Evolutionary conservation across 2,329 filamentous ascomycete species (phyloP).

Genomic region (Lomentospora prolificans): DNA sequence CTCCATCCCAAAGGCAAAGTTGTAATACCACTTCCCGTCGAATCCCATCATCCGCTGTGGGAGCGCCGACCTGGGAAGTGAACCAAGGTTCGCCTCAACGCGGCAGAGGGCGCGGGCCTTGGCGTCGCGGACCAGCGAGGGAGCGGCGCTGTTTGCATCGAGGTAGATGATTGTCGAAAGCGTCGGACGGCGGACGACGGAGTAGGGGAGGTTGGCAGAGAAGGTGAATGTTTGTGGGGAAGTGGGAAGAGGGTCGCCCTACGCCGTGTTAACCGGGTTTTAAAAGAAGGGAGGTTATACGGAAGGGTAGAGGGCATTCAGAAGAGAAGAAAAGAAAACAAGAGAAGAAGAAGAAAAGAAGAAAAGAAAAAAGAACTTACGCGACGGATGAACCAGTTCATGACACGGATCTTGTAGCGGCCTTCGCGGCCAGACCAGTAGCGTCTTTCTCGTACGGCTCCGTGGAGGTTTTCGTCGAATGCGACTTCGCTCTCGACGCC

Average conservation of each 20-base stretch:
- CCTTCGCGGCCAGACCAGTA: slow-evolving; percentile 28
- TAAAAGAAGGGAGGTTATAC: too few species aligned
- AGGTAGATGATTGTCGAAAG: not conserved
- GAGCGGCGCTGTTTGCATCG: not conserved
- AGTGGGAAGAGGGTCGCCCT: not conserved
- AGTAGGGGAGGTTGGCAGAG: not conserved
- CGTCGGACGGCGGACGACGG: not conserved
- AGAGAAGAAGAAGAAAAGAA: not conserved
- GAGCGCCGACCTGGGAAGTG: not conserved
- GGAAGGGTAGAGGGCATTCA: too few species aligned
- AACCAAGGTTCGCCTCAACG: not conserved
- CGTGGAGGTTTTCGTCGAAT: slow-evolving; percentile 22
- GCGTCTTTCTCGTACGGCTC: slow-evolving; percentile 20
- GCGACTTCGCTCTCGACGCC: slow-evolving; percentile 18
- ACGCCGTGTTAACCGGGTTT: not conserved
- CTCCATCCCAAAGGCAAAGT: not conserved
- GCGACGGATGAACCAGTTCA: slow-evolving; percentile 33
- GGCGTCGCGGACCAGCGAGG: not conserved
- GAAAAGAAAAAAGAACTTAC: slow-evolving; percentile 15
- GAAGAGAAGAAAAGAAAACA: slow-evolving; percentile 14
- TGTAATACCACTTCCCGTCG: not conserved
- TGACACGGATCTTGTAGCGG: slow-evolving; percentile 26
- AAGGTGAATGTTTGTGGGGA: not conserved
- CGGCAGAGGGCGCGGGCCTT: not conserved
- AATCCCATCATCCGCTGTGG: not conserved